Evolutionary conservation across 202 grass and related monocot genomes (phyloP).

Genomic region (Alloteropsis angusta): DNA sequence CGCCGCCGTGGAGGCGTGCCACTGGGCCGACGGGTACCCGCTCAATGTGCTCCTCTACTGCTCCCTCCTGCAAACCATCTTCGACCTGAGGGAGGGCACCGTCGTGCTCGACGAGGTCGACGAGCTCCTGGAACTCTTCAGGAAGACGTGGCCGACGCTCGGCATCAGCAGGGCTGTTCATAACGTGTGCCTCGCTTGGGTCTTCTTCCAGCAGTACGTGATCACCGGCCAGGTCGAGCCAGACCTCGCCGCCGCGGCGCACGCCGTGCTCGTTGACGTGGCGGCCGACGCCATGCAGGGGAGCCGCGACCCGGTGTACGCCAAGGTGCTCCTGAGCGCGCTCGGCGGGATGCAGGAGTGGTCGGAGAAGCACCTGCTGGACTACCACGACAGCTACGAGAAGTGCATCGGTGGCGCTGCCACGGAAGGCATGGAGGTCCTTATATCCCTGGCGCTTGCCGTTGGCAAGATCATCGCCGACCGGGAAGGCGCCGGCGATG

Average conservation of each 20-base stretch:
- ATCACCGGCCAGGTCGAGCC: slow-evolving; percentile 63
- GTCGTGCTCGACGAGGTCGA: slow-evolving; percentile 82
- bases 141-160: slow-evolving; percentile 71
- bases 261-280: slow-evolving; percentile 61
- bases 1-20: slow-evolving; percentile 12
- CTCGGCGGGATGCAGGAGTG: slow-evolving; percentile 66
- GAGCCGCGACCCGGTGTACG: slow-evolving; percentile 39
- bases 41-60: slow-evolving; percentile 73
- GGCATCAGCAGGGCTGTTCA: slow-evolving; percentile 53
- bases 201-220: slow-evolving; percentile 75
- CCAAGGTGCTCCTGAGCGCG: slow-evolving; percentile 44
- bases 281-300: slow-evolving; percentile 45
- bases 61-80: slow-evolving; percentile 57
- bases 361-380: slow-evolving; percentile 69
- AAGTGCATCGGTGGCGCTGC: slow-evolving; percentile 15
- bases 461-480: slow-evolving; percentile 52
- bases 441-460: slow-evolving; percentile 53
- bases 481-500: background rate
- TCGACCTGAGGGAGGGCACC: slow-evolving; percentile 56
- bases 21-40: slow-evolving; percentile 87
- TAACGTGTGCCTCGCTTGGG: slow-evolving; percentile 68
- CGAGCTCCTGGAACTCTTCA: slow-evolving; percentile 83
- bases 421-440: slow-evolving; percentile 43
- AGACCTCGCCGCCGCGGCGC: slow-evolving; percentile 46
- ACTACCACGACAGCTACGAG: slow-evolving; percentile 66